Base-by-base conservation (phyloP, 352 stramenopile species). In the Pythium aphanidermatum region DNA sequence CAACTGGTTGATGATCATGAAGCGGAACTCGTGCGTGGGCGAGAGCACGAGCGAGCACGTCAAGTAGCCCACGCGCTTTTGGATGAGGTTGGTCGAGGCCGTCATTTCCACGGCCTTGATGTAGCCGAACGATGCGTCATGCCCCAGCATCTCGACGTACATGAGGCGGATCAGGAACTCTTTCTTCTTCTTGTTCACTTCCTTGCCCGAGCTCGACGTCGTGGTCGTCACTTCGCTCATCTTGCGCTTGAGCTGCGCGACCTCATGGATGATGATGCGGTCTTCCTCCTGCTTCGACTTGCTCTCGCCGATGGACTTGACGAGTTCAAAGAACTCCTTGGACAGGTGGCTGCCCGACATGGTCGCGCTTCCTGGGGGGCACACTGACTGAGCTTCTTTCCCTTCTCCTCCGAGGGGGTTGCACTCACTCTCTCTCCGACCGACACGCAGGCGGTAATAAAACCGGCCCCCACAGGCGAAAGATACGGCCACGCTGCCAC, bases 251-350 rank as follows among this genome's bases (percentile, higher is more conserved):
- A 99, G 86, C 36, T 87, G 80, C 36, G 70, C 68, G 29, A 99
- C 83, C 73, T 99, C 96, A 73, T 94, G 81, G 45, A 93, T 73
- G 59, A 99, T 98, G 59, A 99, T 99, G 43, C 94, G 83, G 72
- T 99, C 97, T 68, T 99, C 97, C 80, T 99, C 97, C 74, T 99
- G 97, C 81, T 99, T 99, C 16, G 94, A 98, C 72, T 99, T 99
- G 69, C 86, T 97, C 80, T 99, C 97, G 48, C 97, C 97, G 60
- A 99, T 99, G 23, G 95, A 96, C 71, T 99, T 99, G 65, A 99
- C 95, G 44, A 99, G 92, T 79, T 99, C 96, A 70, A 99, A 99
- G 82, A 99, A 99, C 72, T 99, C 97, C 64, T 96, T 97, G 31
- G 88, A 95, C 51, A 96, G 56, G 51, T 95, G 84, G 25, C 79